Percentiles rank a stretch among this genome's conserved stretches.
Evolutionary conservation across 1,139 yeast species (phyloP).

Genomic region (Hemisphaericaspora xylanilytica): DNA sequence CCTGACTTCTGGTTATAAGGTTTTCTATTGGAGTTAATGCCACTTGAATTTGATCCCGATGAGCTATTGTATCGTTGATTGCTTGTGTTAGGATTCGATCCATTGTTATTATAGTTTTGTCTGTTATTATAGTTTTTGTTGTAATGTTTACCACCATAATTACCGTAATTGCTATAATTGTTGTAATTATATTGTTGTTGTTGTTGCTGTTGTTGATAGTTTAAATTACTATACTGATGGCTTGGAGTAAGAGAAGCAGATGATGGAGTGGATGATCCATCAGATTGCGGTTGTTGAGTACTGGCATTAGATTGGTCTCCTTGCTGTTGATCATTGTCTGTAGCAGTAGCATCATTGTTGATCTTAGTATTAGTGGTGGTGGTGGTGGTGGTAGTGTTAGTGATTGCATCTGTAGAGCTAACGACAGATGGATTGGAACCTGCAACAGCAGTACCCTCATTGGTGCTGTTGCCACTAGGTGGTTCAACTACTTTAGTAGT

Average conservation of each 20-base stretch:
- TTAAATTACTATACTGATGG: constrained; percentile 7
- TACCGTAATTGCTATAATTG: constrained; percentile 4
- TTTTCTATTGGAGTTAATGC: constrained; percentile 14
- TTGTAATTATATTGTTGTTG: constrained; percentile 6
- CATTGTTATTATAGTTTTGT: constrained; percentile 11
- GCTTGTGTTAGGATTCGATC: constrained; percentile 6
- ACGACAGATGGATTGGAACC: neutral
- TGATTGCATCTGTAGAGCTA: neutral
- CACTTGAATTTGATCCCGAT: constrained; percentile 5
- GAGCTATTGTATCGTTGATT: constrained; percentile 12
- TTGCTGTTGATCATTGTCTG: constrained; percentile 1
- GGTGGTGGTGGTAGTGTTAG: too few species aligned
- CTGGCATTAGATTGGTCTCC: neutral
- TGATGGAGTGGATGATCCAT: constrained; percentile 2
- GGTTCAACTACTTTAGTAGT: constrained; percentile 6
- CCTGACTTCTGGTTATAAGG: constrained; percentile 19
- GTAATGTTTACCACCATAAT: constrained; percentile 6
- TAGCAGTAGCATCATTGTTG: neutral
- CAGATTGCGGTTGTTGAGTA: constrained; percentile 3
- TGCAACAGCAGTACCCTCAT: neutral
- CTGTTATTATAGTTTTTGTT: constrained; percentile 12
- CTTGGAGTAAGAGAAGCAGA: constrained; percentile 3
- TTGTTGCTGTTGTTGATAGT: constrained; percentile 6
- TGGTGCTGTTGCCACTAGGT: neutral
- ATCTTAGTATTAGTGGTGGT: too few species aligned